Conservation (phyloP, 257 asterid genomes). For the Gardenia jasminoides region DNA sequence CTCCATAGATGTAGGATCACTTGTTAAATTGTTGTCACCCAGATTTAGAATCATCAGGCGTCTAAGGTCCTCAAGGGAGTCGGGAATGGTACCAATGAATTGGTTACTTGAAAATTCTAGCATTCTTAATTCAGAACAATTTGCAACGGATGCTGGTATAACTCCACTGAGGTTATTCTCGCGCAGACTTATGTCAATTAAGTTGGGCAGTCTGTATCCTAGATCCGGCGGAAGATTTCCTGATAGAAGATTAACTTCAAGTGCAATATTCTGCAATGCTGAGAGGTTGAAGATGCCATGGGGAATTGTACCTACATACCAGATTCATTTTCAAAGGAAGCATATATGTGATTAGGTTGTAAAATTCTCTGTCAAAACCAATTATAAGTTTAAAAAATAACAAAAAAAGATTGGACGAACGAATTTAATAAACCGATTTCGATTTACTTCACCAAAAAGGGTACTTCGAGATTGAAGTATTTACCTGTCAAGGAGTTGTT, state of each 20-base stretch:
- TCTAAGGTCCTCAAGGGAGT: neutral
- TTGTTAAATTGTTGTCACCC: neutral
- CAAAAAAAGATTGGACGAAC: too few relatives aligned
- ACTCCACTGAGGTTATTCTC: neutral
- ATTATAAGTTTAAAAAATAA: too few relatives aligned
- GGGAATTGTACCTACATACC: neutral
- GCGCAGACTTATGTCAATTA: rapidly evolving
- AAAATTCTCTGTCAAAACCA: too few relatives aligned
- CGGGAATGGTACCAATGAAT: neutral
- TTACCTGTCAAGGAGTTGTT: neutral
- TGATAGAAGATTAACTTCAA: neutral
- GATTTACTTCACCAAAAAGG: too few relatives aligned
- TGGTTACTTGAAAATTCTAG: neutral
- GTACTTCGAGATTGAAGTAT: too few relatives aligned
- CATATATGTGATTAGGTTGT: too few relatives aligned
- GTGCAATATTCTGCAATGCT: neutral
- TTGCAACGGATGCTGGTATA: neutral
- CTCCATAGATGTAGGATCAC: neutral
- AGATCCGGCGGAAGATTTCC: too few relatives aligned
- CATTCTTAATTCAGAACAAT: neutral
- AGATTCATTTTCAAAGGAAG: neutral
- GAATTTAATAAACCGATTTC: too few relatives aligned
- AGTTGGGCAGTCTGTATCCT: neutral
- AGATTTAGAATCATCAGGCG: neutral
- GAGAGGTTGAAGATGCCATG: neutral